A percentile compares a stretch with the other conserved stretches of the same genome.
These are phyloP conservation scores for Solanum virginianum DNA, from an alignment of 257 asterid species.

Conservation along the genomic window DNA sequence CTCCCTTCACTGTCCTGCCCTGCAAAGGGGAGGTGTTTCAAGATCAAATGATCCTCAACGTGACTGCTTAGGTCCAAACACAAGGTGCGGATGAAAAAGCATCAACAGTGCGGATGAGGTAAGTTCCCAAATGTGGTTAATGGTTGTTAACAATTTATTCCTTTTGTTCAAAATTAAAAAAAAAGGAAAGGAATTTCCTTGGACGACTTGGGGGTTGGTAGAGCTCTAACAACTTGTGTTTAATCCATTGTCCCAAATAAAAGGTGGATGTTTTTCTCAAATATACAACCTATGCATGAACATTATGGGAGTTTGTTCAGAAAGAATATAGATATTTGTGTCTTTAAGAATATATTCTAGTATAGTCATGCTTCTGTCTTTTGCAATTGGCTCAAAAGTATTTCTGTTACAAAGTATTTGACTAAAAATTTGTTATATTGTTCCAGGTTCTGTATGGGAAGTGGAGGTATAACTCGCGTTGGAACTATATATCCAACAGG, in stretches of 20 bases:
- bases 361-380: not conserved
- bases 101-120: not conserved
- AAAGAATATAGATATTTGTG: not conserved
- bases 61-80: not conserved
- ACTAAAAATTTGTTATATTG: not conserved
- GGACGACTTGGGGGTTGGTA: not conserved
- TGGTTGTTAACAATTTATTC: not conserved
- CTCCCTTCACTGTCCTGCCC: not conserved
- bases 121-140: not conserved
- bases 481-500: not conserved
- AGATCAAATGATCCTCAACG: not conserved
- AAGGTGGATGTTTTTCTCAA: not conserved
- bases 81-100: not conserved
- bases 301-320: not conserved
- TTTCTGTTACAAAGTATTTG: not conserved
- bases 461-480: not conserved
- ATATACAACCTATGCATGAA: not conserved
- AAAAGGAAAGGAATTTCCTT: not conserved
- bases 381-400: not conserved
- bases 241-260: not conserved
- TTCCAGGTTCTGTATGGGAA: not conserved
- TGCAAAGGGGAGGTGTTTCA: too few relatives aligned
- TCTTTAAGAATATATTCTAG: not conserved
- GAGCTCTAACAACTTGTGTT: not conserved
- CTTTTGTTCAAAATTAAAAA: not conserved